Evolutionary conservation across 306 rosid species (phyloP).

Genomic region (Geum urbanum): DNA sequence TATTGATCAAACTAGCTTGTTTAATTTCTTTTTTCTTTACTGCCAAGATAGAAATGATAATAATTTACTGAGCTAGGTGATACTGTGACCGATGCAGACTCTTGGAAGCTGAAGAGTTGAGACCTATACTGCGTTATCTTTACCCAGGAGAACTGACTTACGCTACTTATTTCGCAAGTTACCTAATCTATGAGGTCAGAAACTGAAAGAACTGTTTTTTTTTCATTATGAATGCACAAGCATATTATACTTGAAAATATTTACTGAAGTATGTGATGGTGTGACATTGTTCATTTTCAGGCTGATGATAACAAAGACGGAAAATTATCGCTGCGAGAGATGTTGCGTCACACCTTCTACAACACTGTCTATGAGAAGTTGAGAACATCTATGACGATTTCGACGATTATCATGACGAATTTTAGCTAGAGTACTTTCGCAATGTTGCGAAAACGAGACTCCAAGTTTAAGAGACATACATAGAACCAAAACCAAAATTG

Average conservation of each 20-base stretch:
- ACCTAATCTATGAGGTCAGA: constrained; percentile 58
- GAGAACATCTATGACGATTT: not conserved
- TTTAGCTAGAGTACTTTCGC: constrained; percentile 22
- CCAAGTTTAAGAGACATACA: not conserved
- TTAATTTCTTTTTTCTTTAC: not conserved
- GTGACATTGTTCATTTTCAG: constrained; percentile 31
- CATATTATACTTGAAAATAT: not conserved
- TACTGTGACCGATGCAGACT: constrained; percentile 22
- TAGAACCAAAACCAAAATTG: not conserved
- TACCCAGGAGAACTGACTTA: constrained; percentile 70
- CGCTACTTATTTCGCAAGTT: constrained; percentile 51
- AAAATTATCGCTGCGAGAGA: constrained; percentile 53
- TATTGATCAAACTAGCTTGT: not conserved
- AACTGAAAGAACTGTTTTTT: not conserved
- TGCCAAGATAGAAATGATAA: no score
- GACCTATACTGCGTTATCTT: constrained; percentile 49
- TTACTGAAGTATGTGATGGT: not conserved
- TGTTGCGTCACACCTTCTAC: constrained; percentile 58
- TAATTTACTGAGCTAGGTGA: not conserved
- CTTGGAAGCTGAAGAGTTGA: constrained; percentile 57
- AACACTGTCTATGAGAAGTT: constrained; percentile 32
- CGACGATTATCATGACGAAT: constrained; percentile 29
- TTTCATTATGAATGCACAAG: not conserved
- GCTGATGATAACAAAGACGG: constrained; percentile 65
- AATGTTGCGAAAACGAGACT: not conserved